Base-by-base conservation (phyloP, 2,329 filamentous ascomycete species). In the Aspergillaceae sp. region DNA sequence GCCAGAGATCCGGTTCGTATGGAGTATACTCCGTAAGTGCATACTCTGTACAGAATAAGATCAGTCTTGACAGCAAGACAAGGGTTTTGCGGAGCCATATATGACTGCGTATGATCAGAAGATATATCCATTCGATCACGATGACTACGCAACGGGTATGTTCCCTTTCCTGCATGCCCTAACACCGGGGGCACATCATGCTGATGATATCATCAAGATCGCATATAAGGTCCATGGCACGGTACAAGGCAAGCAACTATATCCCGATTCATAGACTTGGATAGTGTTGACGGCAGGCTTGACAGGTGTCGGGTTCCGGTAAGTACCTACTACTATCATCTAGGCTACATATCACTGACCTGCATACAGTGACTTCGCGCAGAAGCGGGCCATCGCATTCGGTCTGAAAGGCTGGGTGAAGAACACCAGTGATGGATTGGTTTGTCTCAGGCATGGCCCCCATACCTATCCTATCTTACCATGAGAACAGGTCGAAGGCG, bases 401-500 rank as follows among this genome's bases (percentile, higher is more conserved):
- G 65, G 62, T 1, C 42, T 76, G n/a, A 74, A 66, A 7, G 74
- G 74, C 28, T 76, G 63, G 58, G 72, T 75, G 4, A 66, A 62
- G 45, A 77, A 77, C 47, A 74, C 69, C 5, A 58, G 58, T 5
- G 69, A 71, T 46, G 71, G 69, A 51, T 66, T 66, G 56, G 72
- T 74, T 41, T 6, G 64, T 50, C 29, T 33, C n/a, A 10, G n/a
- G 3, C n/a, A 35, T 38, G 19, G 19, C 19, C 19, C 2, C 19
- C 19, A 19, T 19, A 19, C 19, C 40, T 35, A 41, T 46, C 42
- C 52, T 43, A 34, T 36, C 38, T 38, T 9, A 29, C 26, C 28
- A 11, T 10, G 7, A 11, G 29, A 38, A 46, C 54, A 95, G 87
- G 90, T 97, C 41, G 81, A 87, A 60, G 91, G 91, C 28, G 90